Conservation (phyloP, 139 green algal species). For the Ulvella scutata region DNA sequence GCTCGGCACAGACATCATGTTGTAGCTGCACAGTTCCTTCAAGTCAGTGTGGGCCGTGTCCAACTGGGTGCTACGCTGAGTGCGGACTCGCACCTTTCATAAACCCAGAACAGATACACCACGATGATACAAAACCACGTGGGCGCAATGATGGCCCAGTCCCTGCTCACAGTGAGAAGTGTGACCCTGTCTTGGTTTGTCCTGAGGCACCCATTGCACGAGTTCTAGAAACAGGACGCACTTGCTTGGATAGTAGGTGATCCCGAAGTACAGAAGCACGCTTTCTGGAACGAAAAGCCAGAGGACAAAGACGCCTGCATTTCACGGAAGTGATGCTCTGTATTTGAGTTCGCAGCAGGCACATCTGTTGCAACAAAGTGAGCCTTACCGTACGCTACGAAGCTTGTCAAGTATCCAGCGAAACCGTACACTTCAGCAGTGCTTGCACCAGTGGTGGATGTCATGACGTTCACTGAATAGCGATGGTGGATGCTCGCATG, state of each 20-base stretch:
- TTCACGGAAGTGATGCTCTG: not conserved
- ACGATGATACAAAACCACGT: not conserved
- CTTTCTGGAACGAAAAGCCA: not conserved
- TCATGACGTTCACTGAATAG: no score
- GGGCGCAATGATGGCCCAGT: not conserved
- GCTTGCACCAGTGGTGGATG: not conserved
- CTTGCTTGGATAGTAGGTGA: not conserved
- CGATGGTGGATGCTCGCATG: no score
- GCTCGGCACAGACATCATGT: conserved; percentile 1
- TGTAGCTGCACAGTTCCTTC: not conserved
- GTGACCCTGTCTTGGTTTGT: not conserved
- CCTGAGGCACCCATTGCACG: not conserved
- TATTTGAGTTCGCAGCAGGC: not conserved
- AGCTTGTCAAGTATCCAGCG: not conserved
- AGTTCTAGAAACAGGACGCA: not conserved
- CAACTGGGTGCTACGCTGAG: not conserved
- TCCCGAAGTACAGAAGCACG: not conserved
- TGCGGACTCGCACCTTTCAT: not conserved
- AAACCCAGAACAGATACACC: not conserved
- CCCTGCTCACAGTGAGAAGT: not conserved
- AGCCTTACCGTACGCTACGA: not conserved
- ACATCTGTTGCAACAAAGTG: not conserved
- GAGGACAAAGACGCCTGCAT: not conserved
- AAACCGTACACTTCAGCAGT: not conserved
- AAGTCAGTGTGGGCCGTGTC: no score